These are phyloP conservation scores for Heritiera littoralis DNA, from an alignment of 345 rosid genomes.

Conservation along the genomic window DNA sequence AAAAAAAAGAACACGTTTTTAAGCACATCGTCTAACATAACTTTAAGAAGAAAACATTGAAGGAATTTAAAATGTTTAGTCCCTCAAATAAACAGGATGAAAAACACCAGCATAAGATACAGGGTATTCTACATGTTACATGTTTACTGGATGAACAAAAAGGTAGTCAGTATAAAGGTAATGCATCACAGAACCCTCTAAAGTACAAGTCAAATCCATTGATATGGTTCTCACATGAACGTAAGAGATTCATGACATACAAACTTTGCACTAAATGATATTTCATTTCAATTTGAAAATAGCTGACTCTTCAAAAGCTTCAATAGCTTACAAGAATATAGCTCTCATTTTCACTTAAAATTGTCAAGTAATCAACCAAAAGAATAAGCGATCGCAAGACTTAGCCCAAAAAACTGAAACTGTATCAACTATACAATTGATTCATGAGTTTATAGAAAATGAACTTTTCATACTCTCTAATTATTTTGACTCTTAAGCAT, in stretches of 20 bases:
- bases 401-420: neutral
- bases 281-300: neutral
- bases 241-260: neutral
- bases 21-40: neutral
- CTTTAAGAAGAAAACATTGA: neutral
- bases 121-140: neutral
- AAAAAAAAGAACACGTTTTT: too few species aligned
- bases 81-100: neutral
- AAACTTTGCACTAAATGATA: neutral
- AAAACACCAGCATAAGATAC: neutral
- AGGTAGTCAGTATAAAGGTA: neutral
- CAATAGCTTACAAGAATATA: neutral
- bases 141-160: neutral
- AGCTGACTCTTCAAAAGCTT: neutral
- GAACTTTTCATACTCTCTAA: neutral
- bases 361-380: neutral
- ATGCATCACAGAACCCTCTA: neutral
- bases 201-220: neutral
- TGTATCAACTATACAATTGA: neutral
- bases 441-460: neutral
- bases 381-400: neutral
- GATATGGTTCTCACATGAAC: neutral
- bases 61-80: neutral
- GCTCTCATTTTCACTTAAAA: constrained; percentile 3
- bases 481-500: neutral